A percentile compares a stretch with the other conserved stretches of the same genome.
Conservation (phyloP, 179 eudicot species). For the Beta macrorhiza region DNA sequence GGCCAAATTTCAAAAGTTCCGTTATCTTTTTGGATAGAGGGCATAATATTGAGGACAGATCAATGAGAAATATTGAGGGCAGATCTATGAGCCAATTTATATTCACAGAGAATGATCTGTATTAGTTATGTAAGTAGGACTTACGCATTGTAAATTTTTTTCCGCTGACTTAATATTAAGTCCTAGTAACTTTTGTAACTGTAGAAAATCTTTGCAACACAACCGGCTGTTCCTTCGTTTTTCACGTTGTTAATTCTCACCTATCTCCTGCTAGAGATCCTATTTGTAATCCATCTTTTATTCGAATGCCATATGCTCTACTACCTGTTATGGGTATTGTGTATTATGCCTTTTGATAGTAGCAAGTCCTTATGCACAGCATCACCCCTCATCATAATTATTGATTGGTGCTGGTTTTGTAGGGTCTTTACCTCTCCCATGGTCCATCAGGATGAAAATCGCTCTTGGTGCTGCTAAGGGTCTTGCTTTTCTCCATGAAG, state of each 20-base stretch:
- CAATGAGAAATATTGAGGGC: too few species aligned
- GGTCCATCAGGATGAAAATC: slow-evolving; percentile 79
- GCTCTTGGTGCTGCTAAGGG: slow-evolving; percentile 72
- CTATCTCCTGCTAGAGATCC: neutral
- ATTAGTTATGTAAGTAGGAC: neutral
- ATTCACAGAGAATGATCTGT: neutral
- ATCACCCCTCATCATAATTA: neutral
- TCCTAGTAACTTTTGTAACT: neutral
- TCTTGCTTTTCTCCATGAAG: slow-evolving; percentile 73
- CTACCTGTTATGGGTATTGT: neutral
- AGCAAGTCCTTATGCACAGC: neutral
- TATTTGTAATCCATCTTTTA: neutral
- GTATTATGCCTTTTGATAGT: neutral
- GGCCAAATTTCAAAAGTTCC: too few species aligned
- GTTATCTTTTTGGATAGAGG: too few species aligned
- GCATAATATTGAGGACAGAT: too few species aligned
- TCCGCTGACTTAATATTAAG: neutral
- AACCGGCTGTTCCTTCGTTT: neutral
- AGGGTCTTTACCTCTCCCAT: slow-evolving; percentile 75
- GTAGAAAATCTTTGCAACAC: neutral
- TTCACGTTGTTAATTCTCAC: neutral
- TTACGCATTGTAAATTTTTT: neutral
- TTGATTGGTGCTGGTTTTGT: slow-evolving; percentile 13
- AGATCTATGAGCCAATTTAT: too few species aligned
- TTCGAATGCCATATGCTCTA: neutral